Evolutionary conservation across 1,284 basidiomycete genomes (phyloP), one percentile per base, ranked within the genome.

Genomic region (Tetrapyrgos nigripes): DNA sequence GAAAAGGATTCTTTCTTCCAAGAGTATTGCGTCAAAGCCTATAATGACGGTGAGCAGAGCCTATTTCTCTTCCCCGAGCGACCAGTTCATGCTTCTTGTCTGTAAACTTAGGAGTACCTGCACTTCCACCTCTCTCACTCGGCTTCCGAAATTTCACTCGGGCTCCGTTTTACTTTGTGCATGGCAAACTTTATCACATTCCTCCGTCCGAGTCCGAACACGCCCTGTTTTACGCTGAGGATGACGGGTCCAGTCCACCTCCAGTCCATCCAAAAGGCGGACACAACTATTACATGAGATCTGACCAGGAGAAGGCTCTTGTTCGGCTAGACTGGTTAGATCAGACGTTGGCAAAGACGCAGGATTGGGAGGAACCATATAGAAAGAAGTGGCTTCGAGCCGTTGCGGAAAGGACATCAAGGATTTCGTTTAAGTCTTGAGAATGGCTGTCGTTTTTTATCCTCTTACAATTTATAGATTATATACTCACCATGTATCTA

Each of bases 251-350:
- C 60, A 48, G n/a, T n/a, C n/a, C n/a, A n/a, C n/a, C n/a, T n/a
- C 29, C 61, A 66, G 46, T 75, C 48, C 66, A 73, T 61, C 82
- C 83, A 19, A 72, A 75, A 29, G 84, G 83, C 13, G 84, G 84
- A 3, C 84, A 87, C 67, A 85, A 85, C 64, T 86, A 86, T 66
- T 86, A 86, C 68, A 83, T 80, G 58, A 76, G 77, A 26, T 74
- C 82, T 29, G 80, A 85, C 62, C 72, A 83, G 63, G 83, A 86
- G 66, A 72, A 72, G 48, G 67, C 80, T 17, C 43, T 72, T 13
- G 74, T 80, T 19, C 73, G 79, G 43, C 72, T 83, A 58, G 59
- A 63, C 23, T 83, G 79, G 80, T 66, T 84, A n/a, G 69, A 73
- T 27, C 69, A 76, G 50, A 67, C 75, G 19, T 69, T 74, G 53